Conservation (phyloP, 2,329 filamentous ascomycete species). For the Curvularia spicifera region DNA sequence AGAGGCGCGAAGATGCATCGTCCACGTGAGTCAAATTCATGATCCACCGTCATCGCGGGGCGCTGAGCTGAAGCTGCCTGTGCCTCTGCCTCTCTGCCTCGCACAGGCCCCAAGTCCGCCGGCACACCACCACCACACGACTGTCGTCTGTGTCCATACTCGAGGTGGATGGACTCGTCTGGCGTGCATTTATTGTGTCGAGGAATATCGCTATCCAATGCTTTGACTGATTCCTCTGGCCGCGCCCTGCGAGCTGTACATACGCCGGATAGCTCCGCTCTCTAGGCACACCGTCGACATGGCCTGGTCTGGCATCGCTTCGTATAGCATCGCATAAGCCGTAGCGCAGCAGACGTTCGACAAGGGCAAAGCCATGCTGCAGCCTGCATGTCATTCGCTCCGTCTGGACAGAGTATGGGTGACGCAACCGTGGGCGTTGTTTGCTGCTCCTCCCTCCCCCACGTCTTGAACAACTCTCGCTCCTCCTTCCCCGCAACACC, state of each 20-base stretch:
- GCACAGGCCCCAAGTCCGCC: conserved; percentile 28
- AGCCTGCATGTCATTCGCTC: background rate
- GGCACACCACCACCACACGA: background rate
- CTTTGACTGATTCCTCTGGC: background rate
- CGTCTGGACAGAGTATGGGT: background rate
- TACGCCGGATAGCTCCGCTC: background rate
- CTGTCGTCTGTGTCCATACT: background rate
- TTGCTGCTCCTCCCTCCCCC: conserved; percentile 26
- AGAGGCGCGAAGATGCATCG: conserved; percentile 31
- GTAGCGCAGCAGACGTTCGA: background rate
- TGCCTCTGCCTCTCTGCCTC: background rate
- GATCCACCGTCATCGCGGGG: conserved; percentile 36
- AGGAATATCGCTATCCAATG: background rate
- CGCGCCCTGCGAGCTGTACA: background rate
- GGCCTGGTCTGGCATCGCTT: too few relatives aligned
- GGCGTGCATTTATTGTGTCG: background rate
- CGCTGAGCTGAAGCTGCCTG: conserved; percentile 13
- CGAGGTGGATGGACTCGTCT: background rate
- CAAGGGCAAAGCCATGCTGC: background rate
- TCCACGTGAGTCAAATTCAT: conserved; percentile 43
- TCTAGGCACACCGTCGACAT: background rate
- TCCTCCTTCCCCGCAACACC: conserved; percentile 20
- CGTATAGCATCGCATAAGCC: background rate
- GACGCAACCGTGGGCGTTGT: conserved; percentile 12
- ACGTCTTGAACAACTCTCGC: conserved; percentile 15